Evolutionary conservation across 1,139 yeast genomes (phyloP).

Genomic region (Keqinozyma sinolaborantium): DNA sequence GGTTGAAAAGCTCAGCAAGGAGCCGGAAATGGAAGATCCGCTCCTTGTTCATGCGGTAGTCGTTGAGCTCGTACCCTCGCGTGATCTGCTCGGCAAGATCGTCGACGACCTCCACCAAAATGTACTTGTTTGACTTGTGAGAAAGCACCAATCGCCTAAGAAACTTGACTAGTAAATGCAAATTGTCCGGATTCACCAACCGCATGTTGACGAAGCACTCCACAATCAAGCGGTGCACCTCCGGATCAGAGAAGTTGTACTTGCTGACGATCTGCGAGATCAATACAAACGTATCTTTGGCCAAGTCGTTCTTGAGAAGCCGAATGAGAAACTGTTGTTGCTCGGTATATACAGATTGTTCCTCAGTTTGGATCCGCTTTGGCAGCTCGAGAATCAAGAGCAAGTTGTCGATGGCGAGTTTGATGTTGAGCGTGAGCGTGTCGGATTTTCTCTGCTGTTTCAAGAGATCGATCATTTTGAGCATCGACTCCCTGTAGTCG

Average conservation of each 20-base stretch:
- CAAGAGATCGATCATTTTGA: conserved; percentile 58
- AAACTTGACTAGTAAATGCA: conserved; percentile 48
- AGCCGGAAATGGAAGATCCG: conserved; percentile 63
- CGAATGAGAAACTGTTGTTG: conserved; percentile 50
- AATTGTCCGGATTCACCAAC: conserved; percentile 54
- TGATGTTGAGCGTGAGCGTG: conserved; percentile 51
- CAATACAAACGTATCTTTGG: conserved; percentile 24
- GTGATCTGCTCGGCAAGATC: conserved; percentile 60
- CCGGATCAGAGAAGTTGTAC: conserved; percentile 46
- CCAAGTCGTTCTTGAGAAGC: conserved; percentile 52
- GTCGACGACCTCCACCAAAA: conserved; percentile 54
- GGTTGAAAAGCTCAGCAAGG: conserved; percentile 55
- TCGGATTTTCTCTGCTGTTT: conserved; percentile 49
- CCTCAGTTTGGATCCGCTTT: conserved; percentile 19
- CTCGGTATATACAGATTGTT: conserved; percentile 22
- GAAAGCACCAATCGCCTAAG: conserved; percentile 26
- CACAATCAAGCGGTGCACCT: conserved; percentile 37
- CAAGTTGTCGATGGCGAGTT: conserved; percentile 59
- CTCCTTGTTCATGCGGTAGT: conserved; percentile 55
- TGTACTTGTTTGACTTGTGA: conserved; percentile 29
- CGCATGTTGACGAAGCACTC: conserved; percentile 62
- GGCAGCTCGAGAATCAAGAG: conserved; percentile 64
- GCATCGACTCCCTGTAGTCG: conserved; percentile 58
- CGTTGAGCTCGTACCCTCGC: conserved; percentile 65
- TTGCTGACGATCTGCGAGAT: conserved; percentile 40